Percentiles rank a stretch among this genome's conserved stretches.
phyloP scores from a whole-genome alignment of 2,329 filamentous ascomycete genomes.

The Sphaerostilbella broomeana region DNA sequence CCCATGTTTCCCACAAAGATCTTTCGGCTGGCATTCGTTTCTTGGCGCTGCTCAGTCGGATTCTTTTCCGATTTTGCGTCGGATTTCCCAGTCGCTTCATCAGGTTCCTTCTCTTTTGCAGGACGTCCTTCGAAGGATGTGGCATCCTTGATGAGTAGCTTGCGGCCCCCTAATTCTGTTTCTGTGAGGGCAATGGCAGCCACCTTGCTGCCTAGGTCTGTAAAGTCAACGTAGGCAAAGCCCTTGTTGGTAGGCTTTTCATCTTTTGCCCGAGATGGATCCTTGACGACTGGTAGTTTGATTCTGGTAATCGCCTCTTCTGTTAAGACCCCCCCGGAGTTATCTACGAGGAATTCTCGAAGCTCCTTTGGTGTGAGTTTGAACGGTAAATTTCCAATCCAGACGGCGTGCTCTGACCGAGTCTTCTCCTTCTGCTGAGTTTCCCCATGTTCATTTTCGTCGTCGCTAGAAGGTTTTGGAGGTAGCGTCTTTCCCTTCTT shows the following conservation, averaged over 20 bases:
- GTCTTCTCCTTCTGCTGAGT: constrained; percentile 38
- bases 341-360: constrained; percentile 70
- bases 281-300: constrained; percentile 65
- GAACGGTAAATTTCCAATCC: constrained; percentile 96
- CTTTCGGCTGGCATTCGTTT: constrained; percentile 63
- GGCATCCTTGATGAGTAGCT: constrained; percentile 87
- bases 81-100: constrained; percentile 20
- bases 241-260: constrained; percentile 64
- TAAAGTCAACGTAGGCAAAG: constrained; percentile 94
- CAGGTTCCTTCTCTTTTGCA: constrained; percentile 48
- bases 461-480: constrained; percentile 32
- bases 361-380: constrained; percentile 67
- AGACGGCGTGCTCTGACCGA: constrained; percentile 78
- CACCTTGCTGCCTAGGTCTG: constrained; percentile 59
- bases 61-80: constrained; percentile 28
- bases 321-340: constrained; percentile 58
- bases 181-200: constrained; percentile 85
- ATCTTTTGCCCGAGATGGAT: constrained; percentile 29
- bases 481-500: constrained; percentile 70
- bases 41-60: constrained; percentile 28
- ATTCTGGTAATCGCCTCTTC: constrained; percentile 74
- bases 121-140: constrained; percentile 88
- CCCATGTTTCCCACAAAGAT: constrained; percentile 89
- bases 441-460: constrained; percentile 29
- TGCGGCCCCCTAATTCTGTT: constrained; percentile 66